Evolutionary conservation across 306 rosid genomes (phyloP).

Genomic region (Prunus mongolica): DNA sequence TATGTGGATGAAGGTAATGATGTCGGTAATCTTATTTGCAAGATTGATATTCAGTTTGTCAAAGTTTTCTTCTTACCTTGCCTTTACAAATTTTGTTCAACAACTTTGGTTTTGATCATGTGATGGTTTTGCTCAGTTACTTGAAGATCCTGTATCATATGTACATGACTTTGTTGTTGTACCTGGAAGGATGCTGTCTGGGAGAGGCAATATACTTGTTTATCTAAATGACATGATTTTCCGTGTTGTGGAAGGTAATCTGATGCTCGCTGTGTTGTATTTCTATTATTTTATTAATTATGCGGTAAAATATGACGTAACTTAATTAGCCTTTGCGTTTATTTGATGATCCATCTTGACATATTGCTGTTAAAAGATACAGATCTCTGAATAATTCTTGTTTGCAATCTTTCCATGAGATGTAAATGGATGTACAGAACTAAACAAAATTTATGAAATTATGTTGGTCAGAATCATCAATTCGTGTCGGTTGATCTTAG

Average conservation of each 20-base stretch:
- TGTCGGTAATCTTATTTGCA: background rate
- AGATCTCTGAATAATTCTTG: background rate
- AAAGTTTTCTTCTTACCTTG: background rate
- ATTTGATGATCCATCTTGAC: background rate
- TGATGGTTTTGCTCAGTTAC: constrained; percentile 42
- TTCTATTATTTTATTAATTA: background rate
- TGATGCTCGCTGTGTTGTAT: constrained; percentile 9
- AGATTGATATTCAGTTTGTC: background rate
- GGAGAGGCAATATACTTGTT: constrained; percentile 67
- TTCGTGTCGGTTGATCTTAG: background rate
- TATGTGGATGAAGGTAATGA: constrained; percentile 88
- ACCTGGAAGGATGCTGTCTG: constrained; percentile 73
- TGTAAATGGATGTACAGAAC: background rate
- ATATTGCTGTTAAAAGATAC: background rate
- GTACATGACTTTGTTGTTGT: constrained; percentile 52
- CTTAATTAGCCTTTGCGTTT: background rate
- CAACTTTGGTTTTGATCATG: constrained; percentile 12
- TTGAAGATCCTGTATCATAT: constrained; percentile 60
- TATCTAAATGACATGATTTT: constrained; percentile 73
- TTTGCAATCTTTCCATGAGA: background rate
- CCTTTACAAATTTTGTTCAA: background rate
- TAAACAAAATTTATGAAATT: background rate
- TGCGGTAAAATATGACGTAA: background rate
- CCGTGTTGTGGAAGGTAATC: constrained; percentile 59
- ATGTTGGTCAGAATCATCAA: background rate